Evolutionary conservation across 2,329 filamentous ascomycete genomes (phyloP), one percentile per base, ranked within the genome.

Genomic region (Trichoderma sp.): DNA sequence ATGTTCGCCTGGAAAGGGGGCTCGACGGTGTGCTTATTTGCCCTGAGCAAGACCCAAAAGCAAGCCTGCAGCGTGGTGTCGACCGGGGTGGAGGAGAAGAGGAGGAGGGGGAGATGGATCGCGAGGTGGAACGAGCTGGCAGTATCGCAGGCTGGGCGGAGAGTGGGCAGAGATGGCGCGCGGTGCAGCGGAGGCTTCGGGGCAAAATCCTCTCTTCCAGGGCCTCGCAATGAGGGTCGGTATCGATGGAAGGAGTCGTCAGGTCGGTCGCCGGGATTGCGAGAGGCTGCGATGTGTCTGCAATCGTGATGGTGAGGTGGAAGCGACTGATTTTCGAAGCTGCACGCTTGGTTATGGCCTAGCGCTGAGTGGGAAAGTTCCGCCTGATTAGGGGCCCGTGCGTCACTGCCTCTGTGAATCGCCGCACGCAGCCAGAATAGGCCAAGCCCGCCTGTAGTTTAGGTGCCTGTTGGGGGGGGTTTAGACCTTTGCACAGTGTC

Each of bases 331-430:
- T 75, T 74, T 75, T 76, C 73, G 71, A 69, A 76, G 73, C 74
- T 76, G 70, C 72, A 72, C 67, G 69, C 71, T 77, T 76, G 70
- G 61, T 75, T 76, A 73, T 54, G 77, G 78, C 69, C 70, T 78
- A 79, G 78, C 74, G 77, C 64, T 63, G 56, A 53, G 68, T 65
- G 63, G 63, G 67, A 57, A 67, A 56, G 64, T 67, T 65, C 56
- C 54, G 67, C 67, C 60, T 59, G 56, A 25, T 39, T 19, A 45
- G 50, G 52, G 67, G 67, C 29, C 66, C 59, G 66, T 68, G 66
- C 66, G 66, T 61, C 57, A 35, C 65, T 58, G 63, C 25, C 34
- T 39, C 59, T 65, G 63, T 48, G 52, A 32, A 57, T 52, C 45
- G 63, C 63, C 63, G 52, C 52, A 48, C 29, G 58, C 58, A 50